phyloP scores from a whole-genome alignment of 805 yeast species.

The Kodamaea restingae region DNA sequence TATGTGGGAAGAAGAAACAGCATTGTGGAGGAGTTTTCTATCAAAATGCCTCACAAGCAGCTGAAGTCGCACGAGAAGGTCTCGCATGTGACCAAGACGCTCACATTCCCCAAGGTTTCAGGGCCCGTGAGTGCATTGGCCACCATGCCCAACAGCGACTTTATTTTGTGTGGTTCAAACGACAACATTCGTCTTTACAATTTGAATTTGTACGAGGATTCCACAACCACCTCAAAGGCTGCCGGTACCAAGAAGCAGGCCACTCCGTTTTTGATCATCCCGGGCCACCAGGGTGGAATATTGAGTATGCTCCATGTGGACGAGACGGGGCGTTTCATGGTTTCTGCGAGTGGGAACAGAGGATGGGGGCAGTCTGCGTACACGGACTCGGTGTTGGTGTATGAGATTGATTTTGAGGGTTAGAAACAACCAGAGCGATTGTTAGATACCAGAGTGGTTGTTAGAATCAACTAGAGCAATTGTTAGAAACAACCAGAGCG shows the following conservation, averaged over 20 bases:
- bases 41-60: slow-evolving; percentile 51
- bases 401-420: slow-evolving; percentile 54
- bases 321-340: slow-evolving; percentile 81
- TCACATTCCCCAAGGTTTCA: slow-evolving; percentile 79
- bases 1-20: slow-evolving; percentile 90
- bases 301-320: slow-evolving; percentile 76
- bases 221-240: slow-evolving; percentile 15
- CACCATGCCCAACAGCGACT: slow-evolving; percentile 76
- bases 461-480: no score
- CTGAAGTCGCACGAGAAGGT: slow-evolving; percentile 16
- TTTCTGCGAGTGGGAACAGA: slow-evolving; percentile 89
- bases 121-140: slow-evolving; percentile 85
- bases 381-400: slow-evolving; percentile 76
- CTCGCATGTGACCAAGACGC: slow-evolving; percentile 51
- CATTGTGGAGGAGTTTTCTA: slow-evolving; percentile 69
- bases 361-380: slow-evolving; percentile 86
- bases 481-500: no score
- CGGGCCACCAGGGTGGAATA: slow-evolving; percentile 95
- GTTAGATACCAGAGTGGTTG: no score
- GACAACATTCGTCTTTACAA: slow-evolving; percentile 91
- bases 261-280: slow-evolving; percentile 82
- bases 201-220: slow-evolving; percentile 43
- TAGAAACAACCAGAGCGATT: no score
- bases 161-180: slow-evolving; percentile 79
- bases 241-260: slow-evolving; percentile 30